A percentile compares a stretch with the other conserved stretches of the same genome.
phyloP scores from a whole-genome alignment of 179 eudicot genomes.

The Carnegiea gigantea region DNA sequence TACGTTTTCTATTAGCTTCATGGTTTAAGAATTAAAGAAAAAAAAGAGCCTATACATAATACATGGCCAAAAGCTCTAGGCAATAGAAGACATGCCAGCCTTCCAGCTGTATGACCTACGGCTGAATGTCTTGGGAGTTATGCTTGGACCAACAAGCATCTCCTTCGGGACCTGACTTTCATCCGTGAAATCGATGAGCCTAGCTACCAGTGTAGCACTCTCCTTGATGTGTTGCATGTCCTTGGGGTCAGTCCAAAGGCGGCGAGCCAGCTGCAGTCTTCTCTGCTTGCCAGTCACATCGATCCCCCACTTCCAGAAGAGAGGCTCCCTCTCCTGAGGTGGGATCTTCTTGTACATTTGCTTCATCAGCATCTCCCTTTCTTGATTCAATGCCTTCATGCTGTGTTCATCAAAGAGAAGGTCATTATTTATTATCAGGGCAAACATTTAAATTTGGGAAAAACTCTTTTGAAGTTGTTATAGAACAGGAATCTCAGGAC shows the following conservation, averaged over 20 bases:
- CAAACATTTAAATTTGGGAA: not conserved
- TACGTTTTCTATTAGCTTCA: not conserved
- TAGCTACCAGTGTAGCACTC: conserved; percentile 71
- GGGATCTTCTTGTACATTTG: conserved; percentile 57
- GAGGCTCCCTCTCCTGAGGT: conserved; percentile 49
- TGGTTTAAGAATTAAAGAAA: not conserved
- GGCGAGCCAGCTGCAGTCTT: conserved; percentile 48
- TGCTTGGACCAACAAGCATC: conserved; percentile 70
- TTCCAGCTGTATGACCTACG: conserved; percentile 57
- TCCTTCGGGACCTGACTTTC: conserved; percentile 59
- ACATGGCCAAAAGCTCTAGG: conserved; percentile 20
- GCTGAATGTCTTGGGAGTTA: conserved; percentile 43
- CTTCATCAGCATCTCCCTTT: conserved; percentile 65
- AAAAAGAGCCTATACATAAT: not conserved
- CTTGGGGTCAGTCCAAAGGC: conserved; percentile 60
- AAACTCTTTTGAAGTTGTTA: no score
- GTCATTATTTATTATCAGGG: not conserved
- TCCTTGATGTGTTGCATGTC: conserved; percentile 64
- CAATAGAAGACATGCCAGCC: conserved; percentile 42
- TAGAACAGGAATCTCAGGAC: no score
- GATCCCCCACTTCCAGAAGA: conserved; percentile 74
- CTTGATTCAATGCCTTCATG: conserved; percentile 55
- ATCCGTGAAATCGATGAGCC: conserved; percentile 57
- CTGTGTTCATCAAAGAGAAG: conserved; percentile 34
- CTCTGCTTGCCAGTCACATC: conserved; percentile 61